Evolutionary conservation across 2,329 filamentous ascomycete species (phyloP).

Genomic region (Monosporascus sp.): DNA sequence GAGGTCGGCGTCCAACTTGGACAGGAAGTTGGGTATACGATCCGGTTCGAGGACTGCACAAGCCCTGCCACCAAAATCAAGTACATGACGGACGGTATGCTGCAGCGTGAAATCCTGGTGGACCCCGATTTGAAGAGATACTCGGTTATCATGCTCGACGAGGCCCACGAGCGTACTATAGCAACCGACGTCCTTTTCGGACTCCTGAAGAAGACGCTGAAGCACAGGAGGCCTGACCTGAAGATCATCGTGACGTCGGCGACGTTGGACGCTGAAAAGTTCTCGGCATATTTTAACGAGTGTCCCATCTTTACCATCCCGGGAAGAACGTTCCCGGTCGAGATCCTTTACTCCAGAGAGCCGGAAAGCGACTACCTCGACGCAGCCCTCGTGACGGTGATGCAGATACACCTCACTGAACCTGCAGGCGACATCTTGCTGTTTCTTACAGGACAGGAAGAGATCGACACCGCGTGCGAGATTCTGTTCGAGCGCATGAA

Average conservation of each 20-base stretch:
- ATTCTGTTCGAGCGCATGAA: constrained; percentile 96
- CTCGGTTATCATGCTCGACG: constrained; percentile 95
- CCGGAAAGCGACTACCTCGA: constrained; percentile 96
- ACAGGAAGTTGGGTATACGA: constrained; percentile 92
- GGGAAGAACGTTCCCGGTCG: constrained; percentile 89
- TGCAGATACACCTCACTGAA: constrained; percentile 96
- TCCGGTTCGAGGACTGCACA: constrained; percentile 94
- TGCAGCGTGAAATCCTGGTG: constrained; percentile 89
- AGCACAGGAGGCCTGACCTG: constrained; percentile 69
- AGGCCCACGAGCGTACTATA: constrained; percentile 96
- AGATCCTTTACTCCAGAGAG: constrained; percentile 90
- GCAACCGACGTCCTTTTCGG: constrained; percentile 94
- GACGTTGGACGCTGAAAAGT: constrained; percentile 94
- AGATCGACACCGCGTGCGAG: constrained; percentile 93
- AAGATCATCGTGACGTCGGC: constrained; percentile 96
- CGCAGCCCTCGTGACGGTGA: constrained; percentile 88
- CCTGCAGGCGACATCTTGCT: constrained; percentile 90
- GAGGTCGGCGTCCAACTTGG: constrained; percentile 90
- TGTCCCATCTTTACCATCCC: constrained; percentile 97
- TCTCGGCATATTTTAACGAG: constrained; percentile 91
- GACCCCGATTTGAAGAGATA: constrained; percentile 87
- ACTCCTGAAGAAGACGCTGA: constrained; percentile 86
- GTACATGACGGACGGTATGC: constrained; percentile 99
- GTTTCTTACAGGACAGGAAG: constrained; percentile 94
- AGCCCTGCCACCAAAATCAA: constrained; percentile 88